Evolutionary conservation across 2,329 filamentous ascomycete genomes (phyloP).

Genomic region (Dothistroma pini): DNA sequence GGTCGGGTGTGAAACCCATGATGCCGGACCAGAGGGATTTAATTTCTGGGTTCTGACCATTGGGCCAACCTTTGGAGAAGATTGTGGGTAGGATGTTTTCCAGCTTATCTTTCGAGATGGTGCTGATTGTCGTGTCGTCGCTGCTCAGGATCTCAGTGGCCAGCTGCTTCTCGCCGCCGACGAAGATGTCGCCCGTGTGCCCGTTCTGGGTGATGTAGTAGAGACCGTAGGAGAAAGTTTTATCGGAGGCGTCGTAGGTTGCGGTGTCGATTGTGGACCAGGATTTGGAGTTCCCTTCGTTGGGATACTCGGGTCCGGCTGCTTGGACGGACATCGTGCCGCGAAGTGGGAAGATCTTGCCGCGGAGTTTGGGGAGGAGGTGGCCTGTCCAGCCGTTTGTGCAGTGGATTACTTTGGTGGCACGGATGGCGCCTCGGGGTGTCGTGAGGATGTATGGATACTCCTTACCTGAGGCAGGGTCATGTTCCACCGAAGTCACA

Average conservation of each 20-base stretch:
- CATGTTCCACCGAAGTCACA: slow-evolving; percentile 13
- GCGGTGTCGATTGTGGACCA: slow-evolving; percentile 19
- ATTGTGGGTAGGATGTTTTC: slow-evolving; percentile 14
- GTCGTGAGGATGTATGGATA: slow-evolving; percentile 17
- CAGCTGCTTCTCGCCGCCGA: slow-evolving; percentile 18
- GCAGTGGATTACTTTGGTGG: slow-evolving; percentile 19
- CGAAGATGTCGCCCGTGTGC: slow-evolving; percentile 20
- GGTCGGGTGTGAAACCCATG: slow-evolving; percentile 19
- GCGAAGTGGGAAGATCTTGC: slow-evolving; percentile 22
- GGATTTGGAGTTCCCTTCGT: slow-evolving; percentile 14
- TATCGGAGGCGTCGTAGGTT: slow-evolving; percentile 13
- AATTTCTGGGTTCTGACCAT: slow-evolving; percentile 11
- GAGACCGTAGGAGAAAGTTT: slow-evolving; percentile 18
- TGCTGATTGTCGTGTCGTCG: slow-evolving; percentile 17
- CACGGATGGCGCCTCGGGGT: slow-evolving; percentile 14
- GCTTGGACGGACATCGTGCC: slow-evolving; percentile 22
- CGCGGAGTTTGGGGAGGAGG: slow-evolving; percentile 19
- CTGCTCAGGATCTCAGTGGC: slow-evolving; percentile 14
- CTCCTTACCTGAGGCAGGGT: neutral
- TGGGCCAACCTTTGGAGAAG: slow-evolving; percentile 17
- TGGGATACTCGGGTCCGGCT: slow-evolving; percentile 10
- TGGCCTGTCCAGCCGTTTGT: slow-evolving; percentile 22
- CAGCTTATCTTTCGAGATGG: slow-evolving; percentile 10
- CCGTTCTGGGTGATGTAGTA: slow-evolving; percentile 24
- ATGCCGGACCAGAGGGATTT: slow-evolving; percentile 19